Evolutionary conservation across 2,329 filamentous ascomycete genomes (phyloP), one percentile per base, ranked within the genome.

Genomic region (Talaromyces sp.): DNA sequence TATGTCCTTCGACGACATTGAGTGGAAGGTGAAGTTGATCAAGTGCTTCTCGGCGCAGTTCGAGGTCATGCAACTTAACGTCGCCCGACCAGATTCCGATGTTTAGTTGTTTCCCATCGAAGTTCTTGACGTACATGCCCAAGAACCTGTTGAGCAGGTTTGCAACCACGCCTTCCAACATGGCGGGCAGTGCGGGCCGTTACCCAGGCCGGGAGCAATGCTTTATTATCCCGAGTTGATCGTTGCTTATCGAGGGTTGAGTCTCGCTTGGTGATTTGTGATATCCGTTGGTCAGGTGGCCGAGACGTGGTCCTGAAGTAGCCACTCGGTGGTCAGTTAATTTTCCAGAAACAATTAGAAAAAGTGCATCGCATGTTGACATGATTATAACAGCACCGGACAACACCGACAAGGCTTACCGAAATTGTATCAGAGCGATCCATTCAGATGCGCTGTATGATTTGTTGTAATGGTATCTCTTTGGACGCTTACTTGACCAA

Each of bases 71-170:
- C 54, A 99, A 85, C 81, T 96, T 97, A 73, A 99, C 95, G 82
- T 99, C 95, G 72, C 96, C 95, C 24, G 92, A 96, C 95, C 94
- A 99, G 74, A 99, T 99, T 69, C 96, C 95, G 69, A 99, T 93
- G 77, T 99, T 99, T 70, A 99, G 86, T 83, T 99, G 95, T 74
- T 92, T 90, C 63, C 95, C 92, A 79, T 99, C 95, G 78, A 99
- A 99, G 81, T 99, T 98, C 86, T 96, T 93, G 80, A 99, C 94
- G 80, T 99, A 99, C 90, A 98, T 97, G 85, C 95, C 96, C 87
- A 99, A 83, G 81, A 99, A 98, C 83, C 96, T 91, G 84, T 99
- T 99, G 73, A 99, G 89, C 84, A 99, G 85, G 81, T 94, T 96
- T 73, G 95, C 93, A 69, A 98, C 95, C 72, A 99, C 86, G 71